Conservation (phyloP, 306 rosid species). For the Dryas drummondii region DNA sequence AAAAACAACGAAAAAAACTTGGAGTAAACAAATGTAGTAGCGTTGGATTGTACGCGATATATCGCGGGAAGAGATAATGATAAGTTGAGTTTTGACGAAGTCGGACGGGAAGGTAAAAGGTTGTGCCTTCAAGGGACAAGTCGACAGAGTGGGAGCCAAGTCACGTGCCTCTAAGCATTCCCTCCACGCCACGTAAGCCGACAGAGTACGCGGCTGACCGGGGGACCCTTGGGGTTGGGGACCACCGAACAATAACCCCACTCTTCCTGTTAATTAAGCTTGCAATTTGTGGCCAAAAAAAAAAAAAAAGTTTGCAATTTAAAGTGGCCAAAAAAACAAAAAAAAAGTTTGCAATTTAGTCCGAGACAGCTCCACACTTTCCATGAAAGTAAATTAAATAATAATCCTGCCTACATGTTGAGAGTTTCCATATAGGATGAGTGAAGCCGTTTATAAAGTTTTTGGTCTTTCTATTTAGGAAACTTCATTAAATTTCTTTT, state of each 20-base stretch:
- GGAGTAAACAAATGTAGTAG: no score
- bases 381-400: not conserved
- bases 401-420: not conserved
- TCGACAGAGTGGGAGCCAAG: slow-evolving; percentile 31
- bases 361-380: slow-evolving; percentile 11
- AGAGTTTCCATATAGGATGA: no score
- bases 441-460: no score
- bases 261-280: not conserved
- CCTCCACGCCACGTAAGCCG: slow-evolving; percentile 37
- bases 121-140: slow-evolving; percentile 17
- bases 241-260: slow-evolving; percentile 5
- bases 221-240: not conserved
- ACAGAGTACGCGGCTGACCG: slow-evolving; percentile 25
- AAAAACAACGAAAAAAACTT: no score
- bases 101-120: not conserved
- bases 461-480: no score
- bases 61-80: no score
- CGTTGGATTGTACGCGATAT: no score
- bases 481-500: no score
- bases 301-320: not conserved
- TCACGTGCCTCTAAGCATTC: slow-evolving; percentile 28
- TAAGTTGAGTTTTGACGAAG: no score
- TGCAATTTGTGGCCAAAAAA: no score
- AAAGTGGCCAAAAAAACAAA: no score
- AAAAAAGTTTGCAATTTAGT: not conserved